phyloP scores from a whole-genome alignment of 208 protist genomes.

The Trypanosomatidae sp. region DNA sequence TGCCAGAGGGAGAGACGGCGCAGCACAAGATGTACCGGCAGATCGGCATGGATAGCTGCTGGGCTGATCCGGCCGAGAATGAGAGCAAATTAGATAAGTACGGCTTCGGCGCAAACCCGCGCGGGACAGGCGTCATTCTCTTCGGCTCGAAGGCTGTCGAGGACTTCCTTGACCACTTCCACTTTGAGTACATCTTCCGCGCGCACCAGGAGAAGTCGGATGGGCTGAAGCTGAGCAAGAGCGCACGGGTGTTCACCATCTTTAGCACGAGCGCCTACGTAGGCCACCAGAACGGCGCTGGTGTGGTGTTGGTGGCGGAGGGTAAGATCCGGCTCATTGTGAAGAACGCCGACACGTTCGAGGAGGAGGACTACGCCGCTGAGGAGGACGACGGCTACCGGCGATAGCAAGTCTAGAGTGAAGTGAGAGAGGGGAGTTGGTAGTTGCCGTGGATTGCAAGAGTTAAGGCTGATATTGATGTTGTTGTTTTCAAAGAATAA shows the following conservation, averaged over 20 bases:
- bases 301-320: slow-evolving; percentile 58
- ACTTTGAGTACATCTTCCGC: slow-evolving; percentile 74
- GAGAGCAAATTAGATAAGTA: slow-evolving; percentile 74
- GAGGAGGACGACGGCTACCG: slow-evolving; percentile 33
- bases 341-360: slow-evolving; percentile 73
- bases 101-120: slow-evolving; percentile 68
- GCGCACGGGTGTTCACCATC: slow-evolving; percentile 76
- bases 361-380: slow-evolving; percentile 45
- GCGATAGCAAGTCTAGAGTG: no score
- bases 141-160: slow-evolving; percentile 75
- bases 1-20: slow-evolving; percentile 61
- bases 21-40: slow-evolving; percentile 65
- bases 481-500: no score
- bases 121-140: slow-evolving; percentile 59
- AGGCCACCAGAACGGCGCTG: slow-evolving; percentile 75
- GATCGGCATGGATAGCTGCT: slow-evolving; percentile 89
- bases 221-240: slow-evolving; percentile 71
- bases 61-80: slow-evolving; percentile 90
- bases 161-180: slow-evolving; percentile 56
- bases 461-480: no score
- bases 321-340: slow-evolving; percentile 75
- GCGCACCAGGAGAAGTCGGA: slow-evolving; percentile 82
- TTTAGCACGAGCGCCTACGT: slow-evolving; percentile 87
- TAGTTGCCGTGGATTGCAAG: no score
- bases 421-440: no score